Conservation (phyloP, 83 land plant species). For the Diphasiastrum complanatum region DNA sequence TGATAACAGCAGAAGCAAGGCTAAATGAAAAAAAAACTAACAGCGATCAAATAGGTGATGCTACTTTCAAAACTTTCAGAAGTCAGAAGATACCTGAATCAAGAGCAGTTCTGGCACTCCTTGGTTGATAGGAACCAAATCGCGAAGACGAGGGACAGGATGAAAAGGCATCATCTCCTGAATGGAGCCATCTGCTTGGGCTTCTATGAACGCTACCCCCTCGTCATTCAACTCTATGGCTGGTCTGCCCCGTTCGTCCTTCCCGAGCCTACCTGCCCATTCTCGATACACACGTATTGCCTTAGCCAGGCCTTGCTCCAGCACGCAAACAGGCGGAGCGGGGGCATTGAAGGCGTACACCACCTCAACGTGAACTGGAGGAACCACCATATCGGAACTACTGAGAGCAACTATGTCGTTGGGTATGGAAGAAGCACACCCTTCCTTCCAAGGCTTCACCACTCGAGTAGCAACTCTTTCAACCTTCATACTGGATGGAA, state of each 20-base stretch:
- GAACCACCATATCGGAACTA: slow-evolving; percentile 41
- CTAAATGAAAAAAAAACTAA: no score
- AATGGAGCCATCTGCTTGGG: background rate
- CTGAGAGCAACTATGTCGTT: slow-evolving; percentile 18
- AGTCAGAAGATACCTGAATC: slow-evolving; percentile 4
- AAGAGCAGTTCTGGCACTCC: slow-evolving; percentile 7
- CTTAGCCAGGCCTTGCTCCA: slow-evolving; percentile 5
- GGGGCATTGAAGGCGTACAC: no score
- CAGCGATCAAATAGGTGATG: no score
- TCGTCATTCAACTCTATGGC: slow-evolving; percentile 12
- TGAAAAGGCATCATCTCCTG: slow-evolving; percentile 7
- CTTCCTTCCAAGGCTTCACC: no score
- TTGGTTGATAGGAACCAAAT: slow-evolving; percentile 13
- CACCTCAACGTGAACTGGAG: no score
- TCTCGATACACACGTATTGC: background rate
- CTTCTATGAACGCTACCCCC: slow-evolving; percentile 12
- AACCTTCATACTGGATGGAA: no score
- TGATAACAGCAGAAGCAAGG: background rate
- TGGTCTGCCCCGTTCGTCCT: slow-evolving; percentile 9
- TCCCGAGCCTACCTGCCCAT: slow-evolving; percentile 12
- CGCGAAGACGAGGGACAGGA: slow-evolving; percentile 5
- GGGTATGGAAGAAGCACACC: no score
- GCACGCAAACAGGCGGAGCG: no score
- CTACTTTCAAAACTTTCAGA: background rate
- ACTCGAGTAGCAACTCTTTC: no score